Percentiles rank a stretch among this genome's conserved stretches.
Conservation (phyloP, 257 asterid genomes). For the Schizonepeta tenuifolia region DNA sequence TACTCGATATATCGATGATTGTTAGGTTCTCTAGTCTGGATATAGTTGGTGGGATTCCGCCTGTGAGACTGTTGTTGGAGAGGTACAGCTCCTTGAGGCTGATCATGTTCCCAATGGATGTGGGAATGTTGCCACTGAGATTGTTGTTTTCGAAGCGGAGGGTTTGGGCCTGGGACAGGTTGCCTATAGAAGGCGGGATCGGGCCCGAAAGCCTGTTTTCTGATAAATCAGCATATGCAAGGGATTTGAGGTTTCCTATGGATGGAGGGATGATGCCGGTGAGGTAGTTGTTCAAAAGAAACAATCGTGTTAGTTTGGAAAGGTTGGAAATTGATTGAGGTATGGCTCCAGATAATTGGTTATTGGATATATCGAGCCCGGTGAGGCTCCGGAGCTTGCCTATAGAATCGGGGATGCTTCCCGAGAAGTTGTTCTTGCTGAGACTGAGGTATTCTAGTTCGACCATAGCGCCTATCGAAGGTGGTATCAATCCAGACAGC, state of each 20-base stretch:
- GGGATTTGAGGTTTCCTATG: constrained; percentile 46
- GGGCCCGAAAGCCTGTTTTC: constrained; percentile 58
- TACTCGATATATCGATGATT: constrained; percentile 56
- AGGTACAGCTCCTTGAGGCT: constrained; percentile 45
- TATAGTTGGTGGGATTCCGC: constrained; percentile 57
- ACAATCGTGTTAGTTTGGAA: constrained; percentile 33
- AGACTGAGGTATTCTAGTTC: constrained; percentile 49
- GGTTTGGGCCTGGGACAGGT: constrained; percentile 39
- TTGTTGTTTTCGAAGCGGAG: constrained; percentile 56
- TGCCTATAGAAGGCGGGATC: constrained; percentile 57
- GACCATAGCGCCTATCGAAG: constrained; percentile 45
- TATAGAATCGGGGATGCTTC: constrained; percentile 49
- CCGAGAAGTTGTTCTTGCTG: constrained; percentile 48
- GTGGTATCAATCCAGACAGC: constrained; percentile 55
- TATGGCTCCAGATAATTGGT: constrained; percentile 49
- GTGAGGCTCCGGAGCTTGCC: constrained; percentile 47
- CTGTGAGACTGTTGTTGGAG: constrained; percentile 57
- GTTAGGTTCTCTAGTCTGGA: constrained; percentile 49
- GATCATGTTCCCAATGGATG: constrained; percentile 53
- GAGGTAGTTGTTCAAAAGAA: constrained; percentile 48
- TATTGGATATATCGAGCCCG: constrained; percentile 47
- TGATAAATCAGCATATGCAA: constrained; percentile 43
- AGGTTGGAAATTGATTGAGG: constrained; percentile 56
- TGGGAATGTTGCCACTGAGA: constrained; percentile 62
- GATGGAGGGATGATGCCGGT: constrained; percentile 62